Base-by-base conservation (phyloP, 176 grass and related monocot genomes). In the Tillandsia fasciculata region DNA sequence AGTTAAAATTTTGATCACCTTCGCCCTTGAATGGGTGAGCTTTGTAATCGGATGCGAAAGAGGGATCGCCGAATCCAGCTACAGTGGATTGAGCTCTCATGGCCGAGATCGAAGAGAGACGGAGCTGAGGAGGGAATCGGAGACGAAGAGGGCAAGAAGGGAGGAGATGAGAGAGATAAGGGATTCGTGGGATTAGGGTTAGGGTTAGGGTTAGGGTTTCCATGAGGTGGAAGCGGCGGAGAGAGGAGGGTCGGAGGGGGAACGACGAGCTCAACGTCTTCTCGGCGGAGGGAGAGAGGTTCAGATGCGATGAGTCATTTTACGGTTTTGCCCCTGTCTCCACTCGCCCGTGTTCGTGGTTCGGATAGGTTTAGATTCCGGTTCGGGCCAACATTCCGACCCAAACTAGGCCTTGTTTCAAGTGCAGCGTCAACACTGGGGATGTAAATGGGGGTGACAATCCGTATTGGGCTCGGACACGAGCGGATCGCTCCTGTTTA, bases 131-230 rank as follows among this genome's bases (percentile, higher is more conserved):
- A 12, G 50, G 24, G 64, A 53, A 66, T 14, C 24, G 14, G 14
- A 63, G 56, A 64, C 75, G 63, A 54, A 49, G 11, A 14, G 70
- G 67, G 28, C 24, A 9, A 47, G 33, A 15, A 52, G 28, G 56
- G 48, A 67, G 70, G 33, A 68, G 76, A 69, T 42, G 72, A 67
- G 33, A 63, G 26, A 15, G 70, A 29, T 26, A 42, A 28, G 42
- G 11, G 50, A 84, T 70, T 63, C 56, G 54, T 33, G 57, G 65
- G 47, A 68, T 51, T 27, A 49, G 65, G 10, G 52, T 48, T 80
- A 65, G 84, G 27, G 52, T n/a, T 65, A 65, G 57, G 76, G 88
- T 76, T 80, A 65, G 84, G 27, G 52, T 52, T 78, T 78, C 67
- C 84, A 54, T 72, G 11, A 49, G 20, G 18, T 48, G 12, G 10